These are phyloP conservation scores for Picea sitchensis DNA, from an alignment of 75 land plant genomes.

Conservation along the genomic window DNA sequence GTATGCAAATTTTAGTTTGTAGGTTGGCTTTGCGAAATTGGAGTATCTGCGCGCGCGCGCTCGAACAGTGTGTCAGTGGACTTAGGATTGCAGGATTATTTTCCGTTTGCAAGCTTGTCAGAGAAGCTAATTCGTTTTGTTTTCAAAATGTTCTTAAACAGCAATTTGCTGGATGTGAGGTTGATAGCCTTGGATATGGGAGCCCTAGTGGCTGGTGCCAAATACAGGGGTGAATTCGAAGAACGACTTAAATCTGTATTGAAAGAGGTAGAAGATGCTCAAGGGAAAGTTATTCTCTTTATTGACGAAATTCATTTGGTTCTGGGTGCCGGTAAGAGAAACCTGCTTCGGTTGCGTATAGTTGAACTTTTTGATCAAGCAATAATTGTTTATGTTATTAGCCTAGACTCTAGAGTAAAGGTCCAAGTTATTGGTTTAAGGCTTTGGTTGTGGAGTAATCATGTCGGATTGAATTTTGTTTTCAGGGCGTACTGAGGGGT, in stretches of 20 bases:
- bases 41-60: too few relatives aligned
- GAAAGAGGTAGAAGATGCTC: conserved; percentile 93
- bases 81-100: too few relatives aligned
- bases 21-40: neutral
- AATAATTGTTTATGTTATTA: neutral
- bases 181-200: conserved; percentile 94
- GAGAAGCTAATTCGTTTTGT: neutral
- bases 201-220: conserved; percentile 89
- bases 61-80: too few relatives aligned
- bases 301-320: conserved; percentile 97
- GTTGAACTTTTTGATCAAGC: neutral
- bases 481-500: conserved; percentile 80
- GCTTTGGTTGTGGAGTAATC: neutral
- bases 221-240: conserved; percentile 93
- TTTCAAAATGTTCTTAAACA: conserved; percentile 9
- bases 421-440: neutral
- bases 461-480: neutral
- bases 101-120: neutral
- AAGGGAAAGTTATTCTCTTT: conserved; percentile 90
- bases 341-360: neutral
- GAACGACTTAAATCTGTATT: conserved; percentile 86
- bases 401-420: neutral
- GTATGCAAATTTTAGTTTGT: neutral
- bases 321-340: conserved; percentile 75
- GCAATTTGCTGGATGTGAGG: conserved; percentile 82